These are phyloP conservation scores for Mallotus nudiflorus DNA, from an alignment of 345 rosid species.

Conservation along the genomic window DNA sequence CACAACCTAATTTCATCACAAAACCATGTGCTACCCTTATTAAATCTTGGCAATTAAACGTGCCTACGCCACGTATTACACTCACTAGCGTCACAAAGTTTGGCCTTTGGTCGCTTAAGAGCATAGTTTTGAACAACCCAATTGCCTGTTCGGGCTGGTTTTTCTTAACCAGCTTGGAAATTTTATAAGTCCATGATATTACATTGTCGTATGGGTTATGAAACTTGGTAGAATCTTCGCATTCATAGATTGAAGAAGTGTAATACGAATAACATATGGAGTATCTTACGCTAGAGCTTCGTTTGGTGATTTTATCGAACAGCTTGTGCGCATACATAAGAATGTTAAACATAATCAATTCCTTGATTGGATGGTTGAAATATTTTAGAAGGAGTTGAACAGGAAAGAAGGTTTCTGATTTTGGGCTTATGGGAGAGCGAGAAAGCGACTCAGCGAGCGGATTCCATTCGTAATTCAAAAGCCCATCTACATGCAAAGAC, in stretches of 20 bases:
- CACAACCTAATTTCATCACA: slow-evolving; percentile 29
- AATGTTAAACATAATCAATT: not conserved
- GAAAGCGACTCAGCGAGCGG: too few relatives aligned
- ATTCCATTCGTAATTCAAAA: too few relatives aligned
- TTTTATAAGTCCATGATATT: slow-evolving; percentile 27
- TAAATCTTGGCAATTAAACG: slow-evolving; percentile 12
- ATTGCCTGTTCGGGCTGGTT: slow-evolving; percentile 22
- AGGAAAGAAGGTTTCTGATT: too few relatives aligned
- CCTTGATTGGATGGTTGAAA: too few relatives aligned
- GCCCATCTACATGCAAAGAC: too few relatives aligned
- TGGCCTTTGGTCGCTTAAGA: slow-evolving; percentile 27
- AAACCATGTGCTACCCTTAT: slow-evolving; percentile 22
- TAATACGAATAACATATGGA: not conserved
- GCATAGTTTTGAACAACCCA: slow-evolving; percentile 25
- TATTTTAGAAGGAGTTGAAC: too few relatives aligned
- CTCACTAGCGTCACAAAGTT: slow-evolving; percentile 28
- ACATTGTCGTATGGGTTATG: slow-evolving; percentile 5
- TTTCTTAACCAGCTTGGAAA: slow-evolving; percentile 20
- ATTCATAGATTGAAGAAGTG: not conserved
- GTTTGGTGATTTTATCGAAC: slow-evolving; percentile 28
- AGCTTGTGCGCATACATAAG: slow-evolving; percentile 15
- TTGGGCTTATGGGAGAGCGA: too few relatives aligned
- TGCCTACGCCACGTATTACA: slow-evolving; percentile 20
- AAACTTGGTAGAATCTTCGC: not conserved
- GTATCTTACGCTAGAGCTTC: slow-evolving; percentile 1